These are phyloP conservation scores for Umbellularia californica DNA, from an alignment of 164 flowering plant genomes.

Conservation along the genomic window DNA sequence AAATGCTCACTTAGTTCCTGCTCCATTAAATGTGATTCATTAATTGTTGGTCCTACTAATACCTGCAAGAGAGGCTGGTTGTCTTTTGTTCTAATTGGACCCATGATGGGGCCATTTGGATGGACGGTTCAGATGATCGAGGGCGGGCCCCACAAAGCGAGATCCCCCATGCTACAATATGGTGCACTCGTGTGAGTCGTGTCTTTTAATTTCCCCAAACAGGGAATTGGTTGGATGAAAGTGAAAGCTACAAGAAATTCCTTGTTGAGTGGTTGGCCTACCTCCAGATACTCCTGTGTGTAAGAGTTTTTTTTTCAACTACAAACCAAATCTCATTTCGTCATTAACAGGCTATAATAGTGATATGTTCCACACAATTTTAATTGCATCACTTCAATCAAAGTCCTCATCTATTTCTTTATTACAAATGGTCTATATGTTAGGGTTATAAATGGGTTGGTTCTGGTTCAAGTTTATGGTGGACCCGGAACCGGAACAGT, in stretches of 20 bases:
- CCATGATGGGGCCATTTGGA: not conserved
- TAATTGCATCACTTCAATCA: not conserved
- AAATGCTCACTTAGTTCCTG: not conserved
- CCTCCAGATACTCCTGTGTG: not conserved
- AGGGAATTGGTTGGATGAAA: not conserved
- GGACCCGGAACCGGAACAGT: too few species aligned
- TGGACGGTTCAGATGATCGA: not conserved
- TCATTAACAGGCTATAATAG: not conserved
- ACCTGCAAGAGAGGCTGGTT: not conserved
- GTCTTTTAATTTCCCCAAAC: not conserved
- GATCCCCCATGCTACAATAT: not conserved
- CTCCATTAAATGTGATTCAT: not conserved
- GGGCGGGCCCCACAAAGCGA: not conserved
- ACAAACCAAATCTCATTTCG: not conserved
- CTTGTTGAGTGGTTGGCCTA: not conserved
- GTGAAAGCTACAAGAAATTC: not conserved
- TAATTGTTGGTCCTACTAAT: not conserved
- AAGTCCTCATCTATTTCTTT: not conserved
- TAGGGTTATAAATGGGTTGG: too few species aligned
- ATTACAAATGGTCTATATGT: too few species aligned
- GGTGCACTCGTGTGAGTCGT: not conserved
- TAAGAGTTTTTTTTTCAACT: not conserved
- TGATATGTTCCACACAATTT: not conserved
- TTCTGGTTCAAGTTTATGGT: too few species aligned
- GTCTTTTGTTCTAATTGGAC: too few species aligned